phyloP scores from a whole-genome alignment of 495 filamentous ascomycete species.

The Hyaloscypha hepaticicola region DNA sequence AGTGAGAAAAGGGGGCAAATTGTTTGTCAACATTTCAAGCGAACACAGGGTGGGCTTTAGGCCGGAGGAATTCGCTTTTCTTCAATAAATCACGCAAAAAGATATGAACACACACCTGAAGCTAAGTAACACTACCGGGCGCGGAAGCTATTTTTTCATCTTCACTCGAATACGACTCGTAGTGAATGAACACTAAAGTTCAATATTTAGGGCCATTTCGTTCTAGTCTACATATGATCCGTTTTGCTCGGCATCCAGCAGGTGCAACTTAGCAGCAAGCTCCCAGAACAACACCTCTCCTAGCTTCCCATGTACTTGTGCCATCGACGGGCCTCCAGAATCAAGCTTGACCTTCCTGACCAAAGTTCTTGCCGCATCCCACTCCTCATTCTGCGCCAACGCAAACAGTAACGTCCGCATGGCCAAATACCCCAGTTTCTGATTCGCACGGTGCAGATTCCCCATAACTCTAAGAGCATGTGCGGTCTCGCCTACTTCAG shows the following conservation, averaged over 20 bases:
- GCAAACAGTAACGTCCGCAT: constrained; percentile 47
- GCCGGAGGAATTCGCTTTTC: no score
- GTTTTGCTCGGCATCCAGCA: constrained; percentile 8
- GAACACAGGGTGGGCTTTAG: no score
- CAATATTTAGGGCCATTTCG: neutral
- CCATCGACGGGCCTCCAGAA: constrained; percentile 15
- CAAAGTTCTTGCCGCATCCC: constrained; percentile 30
- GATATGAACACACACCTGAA: no score
- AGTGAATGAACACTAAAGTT: neutral
- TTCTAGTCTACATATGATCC: neutral
- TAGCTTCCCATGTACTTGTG: constrained; percentile 16
- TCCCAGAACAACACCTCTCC: constrained; percentile 29
- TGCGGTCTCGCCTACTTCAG: constrained; percentile 43
- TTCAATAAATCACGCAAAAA: no score
- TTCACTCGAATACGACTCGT: no score
- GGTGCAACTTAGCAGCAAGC: constrained; percentile 22
- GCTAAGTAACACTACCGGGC: no score
- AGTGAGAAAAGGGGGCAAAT: no score
- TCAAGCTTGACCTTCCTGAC: constrained; percentile 23
- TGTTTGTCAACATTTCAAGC: no score
- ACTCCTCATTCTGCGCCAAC: constrained; percentile 44
- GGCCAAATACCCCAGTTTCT: constrained; percentile 43
- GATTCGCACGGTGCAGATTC: constrained; percentile 40
- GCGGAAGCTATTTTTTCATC: no score
- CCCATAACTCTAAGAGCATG: constrained; percentile 52